Base-by-base conservation (phyloP, 768 basidiomycete species). In the Mrakia frigida region DNA sequence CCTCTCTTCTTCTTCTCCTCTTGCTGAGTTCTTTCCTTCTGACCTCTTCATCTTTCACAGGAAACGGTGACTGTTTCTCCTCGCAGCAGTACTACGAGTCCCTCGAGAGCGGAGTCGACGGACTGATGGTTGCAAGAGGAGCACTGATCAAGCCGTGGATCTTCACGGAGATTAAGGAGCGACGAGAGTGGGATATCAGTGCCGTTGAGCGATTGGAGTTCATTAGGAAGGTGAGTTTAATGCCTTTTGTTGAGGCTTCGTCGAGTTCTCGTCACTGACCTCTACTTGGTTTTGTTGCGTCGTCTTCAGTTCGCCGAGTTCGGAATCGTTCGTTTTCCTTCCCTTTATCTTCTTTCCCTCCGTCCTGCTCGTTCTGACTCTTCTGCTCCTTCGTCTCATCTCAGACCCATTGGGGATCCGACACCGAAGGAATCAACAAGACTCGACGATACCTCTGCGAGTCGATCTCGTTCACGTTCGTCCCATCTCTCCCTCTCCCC, bases 41-140 rank as follows among this genome's bases (percentile, higher is more conserved):
- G 46, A 9, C 21, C 50, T 0, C 10, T 43, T 43, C 28, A 13
- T 50, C 67, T 25, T 28, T 99, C 63, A 96, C 98, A 79, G 97
- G 97, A 11, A 94, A 94, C 37, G 97, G 97, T 0, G 97, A 99
- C 82, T 92, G 91, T 79, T 99, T 92, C 85, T 95, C 94, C 3
- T 89, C 92, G 7, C 86, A 91, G 76, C 90, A 88, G 76, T 95
- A 95, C 82, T 92, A 91, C 88, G 84, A 87, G 23, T 88, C 88
- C 63, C 87, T 94, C 41, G 89, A 93, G 61, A 82, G 88, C 37
- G 93, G 93, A 6, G 94, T 97, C 0, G 95, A 98, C 81, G 94
- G 95, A 7, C 86, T 98, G 61, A 98, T 99, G 97, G 87, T 98
- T 50, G 97, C 90, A 0, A 87, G 97, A 31, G 97, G 97, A 0